phyloP scores from a whole-genome alignment of 345 rosid genomes.

The Mallotus nudiflorus region DNA sequence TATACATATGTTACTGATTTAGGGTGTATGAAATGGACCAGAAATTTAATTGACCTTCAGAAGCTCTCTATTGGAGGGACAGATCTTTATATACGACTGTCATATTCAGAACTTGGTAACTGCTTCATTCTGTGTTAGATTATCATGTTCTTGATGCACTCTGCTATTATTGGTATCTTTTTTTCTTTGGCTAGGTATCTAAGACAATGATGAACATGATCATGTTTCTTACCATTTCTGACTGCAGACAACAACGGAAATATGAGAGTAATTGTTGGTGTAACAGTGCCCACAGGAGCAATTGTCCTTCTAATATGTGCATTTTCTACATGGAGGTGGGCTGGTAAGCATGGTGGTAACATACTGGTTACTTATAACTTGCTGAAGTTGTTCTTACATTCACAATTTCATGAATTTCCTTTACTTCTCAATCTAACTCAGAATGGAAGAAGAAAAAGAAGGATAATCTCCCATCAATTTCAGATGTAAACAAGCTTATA shows the following conservation, averaged over 20 bases:
- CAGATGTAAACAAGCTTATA: background rate
- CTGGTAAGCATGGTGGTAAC: conserved; percentile 22
- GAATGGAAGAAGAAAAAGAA: conserved; percentile 8
- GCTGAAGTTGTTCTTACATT: background rate
- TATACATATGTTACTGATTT: conserved; percentile 41
- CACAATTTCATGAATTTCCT: background rate
- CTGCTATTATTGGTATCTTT: background rate
- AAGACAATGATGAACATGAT: too few species aligned
- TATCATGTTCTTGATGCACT: background rate
- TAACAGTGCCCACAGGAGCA: conserved; percentile 11
- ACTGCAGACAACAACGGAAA: conserved; percentile 17
- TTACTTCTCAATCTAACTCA: background rate
- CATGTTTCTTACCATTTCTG: background rate
- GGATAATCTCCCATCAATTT: background rate
- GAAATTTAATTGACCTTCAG: conserved; percentile 40
- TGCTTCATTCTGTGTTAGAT: background rate
- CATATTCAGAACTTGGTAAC: conserved; percentile 45
- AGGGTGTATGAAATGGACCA: conserved; percentile 52
- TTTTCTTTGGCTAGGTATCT: background rate
- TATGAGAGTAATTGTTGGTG: background rate
- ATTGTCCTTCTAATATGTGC: conserved; percentile 2
- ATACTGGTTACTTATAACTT: background rate
- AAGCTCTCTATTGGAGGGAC: conserved; percentile 31
- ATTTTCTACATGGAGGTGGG: conserved; percentile 9
- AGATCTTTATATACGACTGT: conserved; percentile 44